Evolutionary conservation across 495 filamentous ascomycete genomes (phyloP).

Genomic region (Ascodesmis nigricans): DNA sequence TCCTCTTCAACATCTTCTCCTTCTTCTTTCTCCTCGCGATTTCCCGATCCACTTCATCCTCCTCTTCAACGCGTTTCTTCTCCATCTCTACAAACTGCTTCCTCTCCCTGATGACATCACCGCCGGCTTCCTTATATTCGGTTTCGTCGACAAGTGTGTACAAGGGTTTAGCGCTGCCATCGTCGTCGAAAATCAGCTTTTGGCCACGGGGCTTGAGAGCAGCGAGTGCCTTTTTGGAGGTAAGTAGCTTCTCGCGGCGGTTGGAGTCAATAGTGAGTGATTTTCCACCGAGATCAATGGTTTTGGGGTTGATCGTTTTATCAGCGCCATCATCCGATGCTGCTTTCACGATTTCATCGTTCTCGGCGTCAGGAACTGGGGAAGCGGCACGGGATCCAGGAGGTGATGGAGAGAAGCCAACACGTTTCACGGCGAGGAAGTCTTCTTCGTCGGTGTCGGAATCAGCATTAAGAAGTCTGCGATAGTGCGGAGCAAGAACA

Average conservation of each 20-base stretch:
- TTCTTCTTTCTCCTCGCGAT: constrained; percentile 53
- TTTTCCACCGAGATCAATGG: constrained; percentile 27
- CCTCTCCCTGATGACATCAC: constrained; percentile 51
- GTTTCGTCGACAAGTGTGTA: constrained; percentile 77
- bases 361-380: constrained; percentile 6
- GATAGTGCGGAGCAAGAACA: constrained; percentile 79
- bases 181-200: constrained; percentile 79
- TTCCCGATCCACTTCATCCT: constrained; percentile 65
- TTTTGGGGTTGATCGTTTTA: constrained; percentile 21
- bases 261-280: constrained; percentile 66
- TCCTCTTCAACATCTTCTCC: constrained; percentile 74
- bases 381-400: no score
- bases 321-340: constrained; percentile 1
- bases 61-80: constrained; percentile 43
- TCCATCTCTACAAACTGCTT: constrained; percentile 55
- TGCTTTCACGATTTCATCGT: constrained; percentile 1
- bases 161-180: constrained; percentile 57
- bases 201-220: constrained; percentile 69
- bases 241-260: constrained; percentile 74
- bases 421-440: constrained; percentile 75
- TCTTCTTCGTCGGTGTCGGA: constrained; percentile 39
- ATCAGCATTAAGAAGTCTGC: constrained; percentile 45
- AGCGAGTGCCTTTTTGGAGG: constrained; percentile 77
- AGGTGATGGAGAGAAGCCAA: constrained; percentile 23
- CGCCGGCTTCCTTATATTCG: constrained; percentile 48